Percentiles rank a stretch among this genome's conserved stretches.
Conservation (phyloP, 345 rosid species). For the Capsella bursapastoris region DNA sequence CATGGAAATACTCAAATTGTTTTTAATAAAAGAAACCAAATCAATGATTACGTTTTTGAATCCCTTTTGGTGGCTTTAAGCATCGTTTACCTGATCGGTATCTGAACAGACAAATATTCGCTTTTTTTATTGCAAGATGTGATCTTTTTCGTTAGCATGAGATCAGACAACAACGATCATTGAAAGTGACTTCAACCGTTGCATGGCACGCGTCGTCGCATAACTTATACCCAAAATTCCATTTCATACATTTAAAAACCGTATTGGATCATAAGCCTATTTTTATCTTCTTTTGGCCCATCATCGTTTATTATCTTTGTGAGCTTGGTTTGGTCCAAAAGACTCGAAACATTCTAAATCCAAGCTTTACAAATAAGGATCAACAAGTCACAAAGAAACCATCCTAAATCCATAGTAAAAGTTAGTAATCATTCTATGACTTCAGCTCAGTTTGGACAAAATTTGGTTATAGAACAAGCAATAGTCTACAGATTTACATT, state of each 20-base stretch:
- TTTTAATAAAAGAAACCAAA: neutral
- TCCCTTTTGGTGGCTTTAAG: slow-evolving; percentile 23
- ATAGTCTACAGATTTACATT: slow-evolving; percentile 27
- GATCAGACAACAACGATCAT: neutral
- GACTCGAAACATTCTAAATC: no score
- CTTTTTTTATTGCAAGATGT: neutral
- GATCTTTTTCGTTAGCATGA: neutral
- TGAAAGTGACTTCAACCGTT: slow-evolving; percentile 10
- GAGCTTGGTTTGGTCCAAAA: neutral
- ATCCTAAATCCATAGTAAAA: slow-evolving; percentile 9
- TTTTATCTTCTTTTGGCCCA: neutral
- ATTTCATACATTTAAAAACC: neutral
- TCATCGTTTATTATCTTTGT: neutral
- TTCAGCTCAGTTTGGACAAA: neutral
- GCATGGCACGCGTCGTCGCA: slow-evolving; percentile 21
- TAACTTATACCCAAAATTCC: no score
- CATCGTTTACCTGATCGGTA: slow-evolving; percentile 25
- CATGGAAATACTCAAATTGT: slow-evolving; percentile 9
- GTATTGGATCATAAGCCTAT: neutral
- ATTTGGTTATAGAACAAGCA: slow-evolving; percentile 5
- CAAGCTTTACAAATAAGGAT: neutral
- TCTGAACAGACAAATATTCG: slow-evolving; percentile 34
- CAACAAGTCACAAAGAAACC: neutral
- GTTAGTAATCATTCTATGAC: no score
- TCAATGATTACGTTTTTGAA: neutral